Evolutionary conservation across 352 stramenopile species (phyloP), one percentile per base, ranked within the genome.

Genomic region (Pythium utonaiense): DNA sequence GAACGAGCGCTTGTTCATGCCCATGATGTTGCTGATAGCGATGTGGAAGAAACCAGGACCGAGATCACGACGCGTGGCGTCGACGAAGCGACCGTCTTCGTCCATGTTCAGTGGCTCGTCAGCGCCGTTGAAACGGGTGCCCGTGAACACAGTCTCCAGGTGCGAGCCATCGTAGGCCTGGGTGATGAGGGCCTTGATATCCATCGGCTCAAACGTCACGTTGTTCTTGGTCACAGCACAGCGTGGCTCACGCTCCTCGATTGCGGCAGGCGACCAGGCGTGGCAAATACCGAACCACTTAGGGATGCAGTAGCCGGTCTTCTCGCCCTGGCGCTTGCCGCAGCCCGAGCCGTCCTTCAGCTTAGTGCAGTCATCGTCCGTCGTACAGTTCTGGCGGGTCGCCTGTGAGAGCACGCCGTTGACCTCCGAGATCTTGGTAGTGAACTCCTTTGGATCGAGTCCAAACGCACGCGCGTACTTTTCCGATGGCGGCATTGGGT

Each of bases 71-170:
- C 66, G 75, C 0, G 65, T 40, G 9, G 70, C 34, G 25, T 82
- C 71, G 10, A 47, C 61, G 64, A 73, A 72, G 24, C 76, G 73
- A 8, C 76, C 76, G 59, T 82, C 84, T 50, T 76, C 55, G 45
- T 88, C 78, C 19, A 3, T 52, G 5, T 17, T 12, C n/a, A n/a
- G n/a, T n/a, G n/a, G n/a, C 17, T 58, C 53, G 36, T 62, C 47
- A 4, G 47, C 47, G 4, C 64, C 71, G 13, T 74, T 69, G 68
- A 62, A 86, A 1, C 74, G 70, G 3, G 53, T 54, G 16, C 75
- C 78, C 3, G 70, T 80, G 62, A 83, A 81, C 0, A 86, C 62
- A 2, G 70, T 72, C 17, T 51, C 57, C 42, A 83, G 47, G 19
- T 62, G 19, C 2, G 60, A 48, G 38, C 49, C 60, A n/a, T 67